Evolutionary conservation across 2,329 filamentous ascomycete genomes (phyloP), one percentile per base, ranked within the genome.

Genomic region (Sphaerulina vaccinii): DNA sequence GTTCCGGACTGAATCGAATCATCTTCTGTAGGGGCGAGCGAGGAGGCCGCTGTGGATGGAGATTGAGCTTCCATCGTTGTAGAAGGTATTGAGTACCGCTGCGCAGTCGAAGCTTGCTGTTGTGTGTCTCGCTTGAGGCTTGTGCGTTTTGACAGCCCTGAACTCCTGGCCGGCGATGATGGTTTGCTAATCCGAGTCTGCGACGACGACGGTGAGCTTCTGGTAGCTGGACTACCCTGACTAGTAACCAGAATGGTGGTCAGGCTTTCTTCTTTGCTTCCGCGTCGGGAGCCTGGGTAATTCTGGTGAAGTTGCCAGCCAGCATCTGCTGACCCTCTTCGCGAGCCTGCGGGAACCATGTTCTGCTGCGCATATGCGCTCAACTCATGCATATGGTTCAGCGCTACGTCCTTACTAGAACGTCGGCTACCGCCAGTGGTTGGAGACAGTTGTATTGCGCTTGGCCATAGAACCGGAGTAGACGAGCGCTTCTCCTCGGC

Each of bases 371-470:
- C 60, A 38, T 58, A 61, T 10, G 61, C 55, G 38, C 56, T 64
- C 33, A 62, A 51, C 35, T 68, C 65, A 35, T 68, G 66, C 27
- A 68, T 37, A 23, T 67, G 64, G 39, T 65, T 66, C 7, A 70
- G 60, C 5, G 68, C 66, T 5, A 67, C 66, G 37, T 70, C 68
- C 51, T 70, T 70, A 46, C 67, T 69, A 5, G 67, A 69, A 32
- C 68, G 57, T 53, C 66, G 53, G 22, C 64, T 66, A 2, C 61
- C 54, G 11, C 57, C 59, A 33, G 56, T 62, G 13, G 46, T 51
- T 21, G 64, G 55, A 18, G 65, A 61, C 11, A 62, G 51, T 36
- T 63, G 54, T 13, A 63, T 18, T 11, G 49, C 38, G 33, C 56
- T 56, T 2, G 51, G 59, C 54, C 43, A 58, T 24, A 51, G 50